Base-by-base conservation (phyloP, 2,329 filamentous ascomycete species). In the Aplosporella prunicola region DNA sequence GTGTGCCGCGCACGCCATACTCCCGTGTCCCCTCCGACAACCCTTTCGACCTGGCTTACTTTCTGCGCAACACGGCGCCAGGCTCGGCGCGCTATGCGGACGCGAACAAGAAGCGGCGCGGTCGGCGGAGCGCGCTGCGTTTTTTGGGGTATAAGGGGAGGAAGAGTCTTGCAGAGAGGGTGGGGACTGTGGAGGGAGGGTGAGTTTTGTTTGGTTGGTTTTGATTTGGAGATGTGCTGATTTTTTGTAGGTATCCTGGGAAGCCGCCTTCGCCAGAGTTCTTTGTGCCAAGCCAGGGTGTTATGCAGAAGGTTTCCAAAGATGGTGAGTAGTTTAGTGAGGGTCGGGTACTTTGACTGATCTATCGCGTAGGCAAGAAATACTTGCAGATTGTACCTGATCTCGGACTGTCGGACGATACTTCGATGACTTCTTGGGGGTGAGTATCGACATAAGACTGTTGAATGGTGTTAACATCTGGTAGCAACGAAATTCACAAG, bases 1-100 rank as follows among this genome's bases (percentile, higher is more conserved):
- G 8, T n/a, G 22, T 24, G 22, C 30, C 30, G 18, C 16, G 30
- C 3, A 18, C 9, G 2, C 30, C 30, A 5, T 32, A 39, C n/a
- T 15, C 23, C 14, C 30, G 18, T 17, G 33, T 56, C 23, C 53
- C 52, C 8, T 47, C 39, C 15, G 43, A 46, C 14, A 53, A 52
- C 33, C 41, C 46, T 9, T 53, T 50, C 52, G 58, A 62, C 25
- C 46, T 63, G 37, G 56, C 57, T 10, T 56, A 51, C 31, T 63
- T 63, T 36, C 42, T 63, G 32, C 51, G 51, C 39, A 58, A 56
- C 5, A 62, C 59, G 5, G 58, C 55, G 14, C 60, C 60, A 5
- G 22, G 20, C n/a, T 26, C 20, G 28, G 24, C 28, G 29, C 22
- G 16, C n/a, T 4, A 13, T 23, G 25, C 14, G 32, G 15, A 22